phyloP scores from a whole-genome alignment of 768 basidiomycete species.

The Termitomyces sp. region DNA sequence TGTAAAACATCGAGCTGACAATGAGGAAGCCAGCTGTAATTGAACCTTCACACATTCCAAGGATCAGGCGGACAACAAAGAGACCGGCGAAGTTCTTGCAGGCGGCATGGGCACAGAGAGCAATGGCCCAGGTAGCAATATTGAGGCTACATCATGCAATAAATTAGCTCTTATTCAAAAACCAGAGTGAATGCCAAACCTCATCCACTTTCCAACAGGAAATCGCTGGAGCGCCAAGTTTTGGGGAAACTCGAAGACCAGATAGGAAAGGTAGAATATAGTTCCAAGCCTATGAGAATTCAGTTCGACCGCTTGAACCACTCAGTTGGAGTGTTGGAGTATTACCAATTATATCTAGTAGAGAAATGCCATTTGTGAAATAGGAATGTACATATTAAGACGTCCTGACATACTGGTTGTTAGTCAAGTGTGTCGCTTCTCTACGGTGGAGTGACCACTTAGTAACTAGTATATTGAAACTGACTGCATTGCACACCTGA shows the following conservation, averaged over 20 bases:
- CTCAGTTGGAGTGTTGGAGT: no score
- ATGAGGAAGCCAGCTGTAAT: conserved; percentile 79
- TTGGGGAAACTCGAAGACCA: conserved; percentile 72
- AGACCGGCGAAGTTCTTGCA: conserved; percentile 68
- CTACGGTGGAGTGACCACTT: conserved; percentile 26
- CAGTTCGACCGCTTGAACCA: not conserved
- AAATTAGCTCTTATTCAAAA: not conserved
- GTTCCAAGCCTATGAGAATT: conserved; percentile 58
- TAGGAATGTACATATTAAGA: not conserved
- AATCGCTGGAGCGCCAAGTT: conserved; percentile 69
- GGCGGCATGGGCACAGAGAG: conserved; percentile 60
- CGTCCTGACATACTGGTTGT: conserved; percentile 49
- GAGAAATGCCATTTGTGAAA: not conserved
- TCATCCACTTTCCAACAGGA: conserved; percentile 81
- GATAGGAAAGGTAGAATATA: conserved; percentile 69
- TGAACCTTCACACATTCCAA: conserved; percentile 71
- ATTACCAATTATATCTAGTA: conserved; percentile 67
- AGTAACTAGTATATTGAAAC: not conserved
- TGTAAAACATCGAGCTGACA: conserved; percentile 77
- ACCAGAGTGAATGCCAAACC: conserved; percentile 31
- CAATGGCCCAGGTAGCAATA: conserved; percentile 63
- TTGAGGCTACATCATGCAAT: conserved; percentile 42
- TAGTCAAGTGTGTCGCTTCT: conserved; percentile 56
- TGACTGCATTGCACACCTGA: conserved; percentile 35
- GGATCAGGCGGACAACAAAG: conserved; percentile 57